phyloP scores from a whole-genome alignment of 148 eudicot genomes.

The Limonium bicolor region DNA sequence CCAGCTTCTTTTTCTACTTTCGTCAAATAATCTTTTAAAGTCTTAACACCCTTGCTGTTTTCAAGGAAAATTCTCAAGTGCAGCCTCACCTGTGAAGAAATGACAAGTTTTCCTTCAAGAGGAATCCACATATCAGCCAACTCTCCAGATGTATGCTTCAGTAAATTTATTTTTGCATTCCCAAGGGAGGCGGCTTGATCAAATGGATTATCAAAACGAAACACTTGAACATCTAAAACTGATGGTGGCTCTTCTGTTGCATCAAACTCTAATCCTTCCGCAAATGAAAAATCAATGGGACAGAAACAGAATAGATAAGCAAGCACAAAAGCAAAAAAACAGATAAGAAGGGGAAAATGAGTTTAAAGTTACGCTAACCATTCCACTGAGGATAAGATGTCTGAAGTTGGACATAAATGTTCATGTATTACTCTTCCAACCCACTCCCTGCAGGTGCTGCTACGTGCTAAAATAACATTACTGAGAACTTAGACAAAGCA shows the following conservation, averaged over 20 bases:
- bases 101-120: slow-evolving; percentile 69
- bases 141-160: slow-evolving; percentile 52
- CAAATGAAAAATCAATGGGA: slow-evolving; percentile 1
- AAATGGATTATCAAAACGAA: slow-evolving; percentile 83
- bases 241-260: slow-evolving; percentile 84
- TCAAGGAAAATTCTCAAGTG: slow-evolving; percentile 84
- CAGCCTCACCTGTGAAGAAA: slow-evolving; percentile 61
- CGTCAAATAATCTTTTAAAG: slow-evolving; percentile 55
- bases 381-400: slow-evolving; percentile 83
- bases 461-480: no score
- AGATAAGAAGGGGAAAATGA: not conserved
- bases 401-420: slow-evolving; percentile 88
- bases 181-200: slow-evolving; percentile 73
- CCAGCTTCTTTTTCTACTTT: slow-evolving; percentile 95
- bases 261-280: slow-evolving; percentile 93
- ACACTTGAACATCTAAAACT: slow-evolving; percentile 76
- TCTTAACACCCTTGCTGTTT: slow-evolving; percentile 72
- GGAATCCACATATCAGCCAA: slow-evolving; percentile 85
- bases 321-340: not conserved
- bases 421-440: slow-evolving; percentile 82
- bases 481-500: no score
- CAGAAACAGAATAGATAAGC: not conserved
- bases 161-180: slow-evolving; percentile 79
- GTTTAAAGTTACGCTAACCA: slow-evolving; percentile 25
- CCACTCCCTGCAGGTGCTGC: no score